These are phyloP conservation scores for Rubia peregrina DNA, from an alignment of 305 asterid species.

Conservation along the genomic window DNA sequence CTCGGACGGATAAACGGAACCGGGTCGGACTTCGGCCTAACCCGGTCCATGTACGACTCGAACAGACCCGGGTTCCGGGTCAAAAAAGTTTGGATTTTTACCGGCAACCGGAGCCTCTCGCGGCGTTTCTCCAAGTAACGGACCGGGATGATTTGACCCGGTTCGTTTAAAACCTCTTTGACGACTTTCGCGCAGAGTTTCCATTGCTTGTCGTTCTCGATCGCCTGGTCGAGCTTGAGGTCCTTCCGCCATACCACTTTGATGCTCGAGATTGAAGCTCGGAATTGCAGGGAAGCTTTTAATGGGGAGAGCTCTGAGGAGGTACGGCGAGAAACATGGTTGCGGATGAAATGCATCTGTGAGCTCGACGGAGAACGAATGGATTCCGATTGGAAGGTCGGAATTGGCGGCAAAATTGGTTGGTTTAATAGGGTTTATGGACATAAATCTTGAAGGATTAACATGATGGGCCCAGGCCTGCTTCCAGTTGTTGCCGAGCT, in stretches of 20 bases:
- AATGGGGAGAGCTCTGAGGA: neutral
- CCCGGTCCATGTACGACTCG: slow-evolving; percentile 48
- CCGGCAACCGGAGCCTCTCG: slow-evolving; percentile 51
- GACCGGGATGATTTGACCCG: slow-evolving; percentile 76
- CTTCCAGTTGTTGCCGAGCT: too few species aligned
- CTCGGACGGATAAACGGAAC: slow-evolving; percentile 63
- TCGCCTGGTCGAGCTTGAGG: slow-evolving; percentile 72
- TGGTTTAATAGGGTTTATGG: neutral
- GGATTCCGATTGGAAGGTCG: neutral
- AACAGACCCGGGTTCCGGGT: slow-evolving; percentile 48
- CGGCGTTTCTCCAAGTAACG: slow-evolving; percentile 78
- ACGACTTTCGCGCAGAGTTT: slow-evolving; percentile 66
- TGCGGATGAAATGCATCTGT: slow-evolving; percentile 9
- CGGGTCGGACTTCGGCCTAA: slow-evolving; percentile 58
- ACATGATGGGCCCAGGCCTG: too few species aligned
- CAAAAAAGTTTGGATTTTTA: slow-evolving; percentile 39
- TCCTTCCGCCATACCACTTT: slow-evolving; percentile 86
- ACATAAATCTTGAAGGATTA: neutral
- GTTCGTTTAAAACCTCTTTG: slow-evolving; percentile 81
- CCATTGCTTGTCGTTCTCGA: slow-evolving; percentile 78
- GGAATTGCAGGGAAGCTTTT: slow-evolving; percentile 26
- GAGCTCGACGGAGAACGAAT: neutral
- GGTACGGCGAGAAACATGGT: neutral
- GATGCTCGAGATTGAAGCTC: slow-evolving; percentile 64
- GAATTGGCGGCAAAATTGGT: neutral